These are phyloP conservation scores for Coniochaeta sp. DNA, from an alignment of 2,329 filamentous ascomycete genomes.

Conservation along the genomic window DNA sequence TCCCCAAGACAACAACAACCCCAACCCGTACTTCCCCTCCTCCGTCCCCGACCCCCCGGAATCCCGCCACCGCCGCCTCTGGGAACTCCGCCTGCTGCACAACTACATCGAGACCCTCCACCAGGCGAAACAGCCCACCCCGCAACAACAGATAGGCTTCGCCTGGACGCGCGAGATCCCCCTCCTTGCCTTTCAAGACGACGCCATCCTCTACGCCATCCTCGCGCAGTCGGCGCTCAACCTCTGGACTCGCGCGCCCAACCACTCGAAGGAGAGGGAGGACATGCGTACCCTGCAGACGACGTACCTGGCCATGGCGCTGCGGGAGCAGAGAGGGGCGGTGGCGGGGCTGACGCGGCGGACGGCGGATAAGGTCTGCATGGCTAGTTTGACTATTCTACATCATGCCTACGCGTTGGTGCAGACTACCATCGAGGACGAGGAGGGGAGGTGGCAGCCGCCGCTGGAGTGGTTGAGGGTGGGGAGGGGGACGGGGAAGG, in stretches of 20 bases:
- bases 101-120: constrained; percentile 18
- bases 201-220: constrained; percentile 25
- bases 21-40: too few species aligned
- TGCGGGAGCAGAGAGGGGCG: constrained; percentile 28
- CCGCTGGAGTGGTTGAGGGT: constrained; percentile 29
- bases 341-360: constrained; percentile 20
- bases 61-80: constrained; percentile 25
- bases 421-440: constrained; percentile 18
- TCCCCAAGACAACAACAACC: too few species aligned
- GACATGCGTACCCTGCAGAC: constrained; percentile 21
- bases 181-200: constrained; percentile 23
- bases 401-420: constrained; percentile 29
- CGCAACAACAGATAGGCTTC: constrained; percentile 4
- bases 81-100: constrained; percentile 28
- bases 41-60: constrained; percentile 23
- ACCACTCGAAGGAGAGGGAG: constrained; percentile 10
- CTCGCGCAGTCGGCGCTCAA: constrained; percentile 29
- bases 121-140: neutral
- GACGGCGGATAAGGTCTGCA: constrained; percentile 27
- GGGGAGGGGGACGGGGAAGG: constrained; percentile 25
- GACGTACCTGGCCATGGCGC: constrained; percentile 26
- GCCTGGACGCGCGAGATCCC: constrained; percentile 26
- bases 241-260: constrained; percentile 19
- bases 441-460: constrained; percentile 27
- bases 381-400: constrained; percentile 26